Base-by-base conservation (phyloP, 352 stramenopile genomes). In the Pythium myriotylum region DNA sequence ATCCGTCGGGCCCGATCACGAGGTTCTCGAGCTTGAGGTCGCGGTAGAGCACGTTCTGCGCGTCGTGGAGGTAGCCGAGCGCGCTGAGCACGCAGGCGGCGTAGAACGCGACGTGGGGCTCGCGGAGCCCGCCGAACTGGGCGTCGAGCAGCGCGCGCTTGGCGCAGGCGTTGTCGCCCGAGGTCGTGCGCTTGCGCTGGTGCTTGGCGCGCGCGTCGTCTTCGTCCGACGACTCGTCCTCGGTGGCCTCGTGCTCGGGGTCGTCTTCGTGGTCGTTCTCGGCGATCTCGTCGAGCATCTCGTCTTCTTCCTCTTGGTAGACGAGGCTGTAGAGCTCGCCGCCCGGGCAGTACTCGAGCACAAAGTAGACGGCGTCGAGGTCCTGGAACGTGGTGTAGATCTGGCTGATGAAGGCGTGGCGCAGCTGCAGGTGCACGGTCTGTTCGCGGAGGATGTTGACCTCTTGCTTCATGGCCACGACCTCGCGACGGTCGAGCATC, bases 61-160 rank as follows among this genome's bases (percentile, higher is more conserved):
- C 58, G 50, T 73, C 58, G 59, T 93, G 84, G 45, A 94, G 37
- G 68, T 86, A 89, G 42, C 97, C 81, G 29, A 99, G 90, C 12
- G 96, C 95, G 5, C 92, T 73, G 20, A 95, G 79, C 27, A 99
- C 89, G 70, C 98, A 96, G 1, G 95, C 95, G 1, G 91, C 80
- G 73, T 99, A 99, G 74, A 99, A 99, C 12, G 79, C 79, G 2
- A 86, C 89, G 57, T 92, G 79, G 16, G 70, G 60, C 79, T 98
- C 96, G 12, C 81, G 66, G 24, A 99, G 96, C 17, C 78, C 81
- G 13, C 81, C 77, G n/a, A 78, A 65, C 0, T 55, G 52, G 2
- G 47, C 33, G 17, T 63, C 74, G 0, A 54, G 54, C 9, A 87
- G 67, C 29, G 55, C 72, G 19, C 63, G 57, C 37, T 85, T 86